Percentiles rank a stretch among this genome's conserved stretches.
These are phyloP conservation scores for Claviceps africana DNA, from an alignment of 2,329 filamentous ascomycete species.

Conservation along the genomic window DNA sequence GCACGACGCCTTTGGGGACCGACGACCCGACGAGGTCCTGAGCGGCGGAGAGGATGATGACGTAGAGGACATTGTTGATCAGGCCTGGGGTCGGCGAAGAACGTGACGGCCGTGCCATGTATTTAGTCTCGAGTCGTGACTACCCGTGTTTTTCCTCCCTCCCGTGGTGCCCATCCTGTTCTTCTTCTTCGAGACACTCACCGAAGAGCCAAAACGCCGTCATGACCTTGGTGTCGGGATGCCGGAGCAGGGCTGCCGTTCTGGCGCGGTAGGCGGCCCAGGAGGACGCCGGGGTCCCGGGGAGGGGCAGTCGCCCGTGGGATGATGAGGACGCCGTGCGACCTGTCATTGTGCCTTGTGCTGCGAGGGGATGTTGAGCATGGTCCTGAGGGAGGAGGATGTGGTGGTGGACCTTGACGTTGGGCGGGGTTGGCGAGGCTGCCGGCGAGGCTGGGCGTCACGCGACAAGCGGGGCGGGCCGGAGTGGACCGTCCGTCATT, in stretches of 20 bases:
- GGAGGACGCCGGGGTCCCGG: conserved; percentile 46
- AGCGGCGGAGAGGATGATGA: conserved; percentile 88
- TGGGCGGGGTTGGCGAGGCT: not conserved
- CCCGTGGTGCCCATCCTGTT: too few species aligned
- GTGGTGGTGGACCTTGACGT: not conserved
- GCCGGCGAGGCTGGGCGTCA: not conserved
- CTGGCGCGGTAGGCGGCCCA: conserved; percentile 62
- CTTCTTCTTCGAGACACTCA: conserved; percentile 27
- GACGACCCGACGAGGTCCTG: conserved; percentile 87
- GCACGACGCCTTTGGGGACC: conserved; percentile 80
- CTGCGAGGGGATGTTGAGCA: not conserved
- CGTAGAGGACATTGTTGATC: conserved; percentile 96
- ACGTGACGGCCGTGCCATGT: not conserved
- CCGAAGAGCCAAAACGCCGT: conserved; percentile 90
- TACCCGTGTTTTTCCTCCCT: not conserved
- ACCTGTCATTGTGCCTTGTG: conserved; percentile 18
- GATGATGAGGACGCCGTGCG: conserved; percentile 28
- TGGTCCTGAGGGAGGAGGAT: not conserved
- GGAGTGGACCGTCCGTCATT: too few species aligned
- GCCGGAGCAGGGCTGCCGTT: conserved; percentile 47
- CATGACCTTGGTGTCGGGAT: conserved; percentile 57
- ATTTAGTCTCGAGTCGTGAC: not conserved
- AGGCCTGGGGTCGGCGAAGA: conserved; percentile 16
- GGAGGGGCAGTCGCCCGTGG: conserved; percentile 38
- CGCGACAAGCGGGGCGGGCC: not conserved